phyloP scores from a whole-genome alignment of 306 rosid species.

The Argentina anserina region DNA sequence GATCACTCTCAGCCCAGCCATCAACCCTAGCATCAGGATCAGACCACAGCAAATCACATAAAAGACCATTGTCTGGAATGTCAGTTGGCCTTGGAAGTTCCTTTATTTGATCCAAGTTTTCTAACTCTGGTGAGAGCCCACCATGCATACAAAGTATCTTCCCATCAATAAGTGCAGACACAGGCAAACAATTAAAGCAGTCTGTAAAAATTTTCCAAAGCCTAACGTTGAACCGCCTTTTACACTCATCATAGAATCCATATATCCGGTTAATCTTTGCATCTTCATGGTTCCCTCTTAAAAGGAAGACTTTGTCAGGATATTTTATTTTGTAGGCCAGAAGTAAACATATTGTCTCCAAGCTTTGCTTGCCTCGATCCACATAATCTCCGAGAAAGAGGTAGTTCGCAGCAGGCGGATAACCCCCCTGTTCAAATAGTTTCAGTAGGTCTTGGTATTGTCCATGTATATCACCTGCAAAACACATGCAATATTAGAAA shows the following conservation, averaged over 20 bases:
- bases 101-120: slow-evolving; percentile 63
- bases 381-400: slow-evolving; percentile 85
- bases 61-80: slow-evolving; percentile 69
- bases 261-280: slow-evolving; percentile 84
- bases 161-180: slow-evolving; percentile 65
- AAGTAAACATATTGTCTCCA: slow-evolving; percentile 85
- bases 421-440: slow-evolving; percentile 70
- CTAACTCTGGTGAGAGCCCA: slow-evolving; percentile 71
- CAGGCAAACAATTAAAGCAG: slow-evolving; percentile 85
- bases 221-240: slow-evolving; percentile 80
- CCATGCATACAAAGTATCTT: slow-evolving; percentile 89
- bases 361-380: slow-evolving; percentile 85
- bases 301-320: slow-evolving; percentile 56
- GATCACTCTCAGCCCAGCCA: slow-evolving; percentile 72
- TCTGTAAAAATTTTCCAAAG: slow-evolving; percentile 83
- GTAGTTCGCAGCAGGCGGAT: slow-evolving; percentile 72
- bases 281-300: slow-evolving; percentile 92
- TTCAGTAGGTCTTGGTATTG: slow-evolving; percentile 72
- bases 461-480: slow-evolving; percentile 87
- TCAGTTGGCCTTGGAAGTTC: slow-evolving; percentile 64
- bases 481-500: slow-evolving; percentile 26
- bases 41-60: slow-evolving; percentile 87
- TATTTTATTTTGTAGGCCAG: slow-evolving; percentile 73
- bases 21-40: slow-evolving; percentile 61
- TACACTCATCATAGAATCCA: slow-evolving; percentile 86